Evolutionary conservation across 2,329 filamentous ascomycete genomes (phyloP), one percentile per base, ranked within the genome.

Genomic region (Trichoderma atrobrunneum): DNA sequence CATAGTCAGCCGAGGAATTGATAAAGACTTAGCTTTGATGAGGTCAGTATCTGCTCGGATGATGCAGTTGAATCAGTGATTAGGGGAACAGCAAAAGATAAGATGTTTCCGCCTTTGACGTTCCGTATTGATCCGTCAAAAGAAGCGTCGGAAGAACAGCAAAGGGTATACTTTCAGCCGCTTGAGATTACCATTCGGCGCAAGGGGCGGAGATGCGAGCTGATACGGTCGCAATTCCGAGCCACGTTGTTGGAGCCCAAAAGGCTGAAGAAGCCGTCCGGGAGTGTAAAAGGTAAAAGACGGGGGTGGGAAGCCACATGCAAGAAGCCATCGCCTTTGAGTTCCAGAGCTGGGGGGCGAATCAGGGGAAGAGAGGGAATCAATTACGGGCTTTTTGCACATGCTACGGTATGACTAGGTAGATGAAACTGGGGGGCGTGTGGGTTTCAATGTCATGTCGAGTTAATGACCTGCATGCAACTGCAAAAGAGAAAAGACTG

Each of bases 151-250:
- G 39, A 32, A 63, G 39, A 6, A 18, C 6, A 4, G 32, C 21
- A 36, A 34, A 51, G 61, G 69, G 28, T 71, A 59, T 59, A 34
- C 59, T 59, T 71, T 71, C 54, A 64, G 48, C 68, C 68, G 68
- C 68, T 16, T 21, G 32, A 28, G 21, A 34, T 34, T 34, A 28
- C 30, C 7, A 63, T 30, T 63, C 48, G 68, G 61, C 43, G 11
- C 59, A n/a, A 48, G 57, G 32, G 32, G 48, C 66, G 66, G 56
- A 59, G 34, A 64, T 71, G 61, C 48, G 59, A 70, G 54, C 62
- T 54, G 71, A 70, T 65, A 71, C 60, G 66, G 30, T 30, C 61
- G 62, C 70, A 56, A 60, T 10, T 14, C 71, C 71, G 71, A 72
- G 68, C 54, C 54, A 57, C 18, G n/a, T 18, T 32, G 39, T 48